Percentiles rank a stretch among this genome's conserved stretches.
These are phyloP conservation scores for Claviceps fusiformis DNA, from an alignment of 2,329 filamentous ascomycete genomes.

Conservation along the genomic window DNA sequence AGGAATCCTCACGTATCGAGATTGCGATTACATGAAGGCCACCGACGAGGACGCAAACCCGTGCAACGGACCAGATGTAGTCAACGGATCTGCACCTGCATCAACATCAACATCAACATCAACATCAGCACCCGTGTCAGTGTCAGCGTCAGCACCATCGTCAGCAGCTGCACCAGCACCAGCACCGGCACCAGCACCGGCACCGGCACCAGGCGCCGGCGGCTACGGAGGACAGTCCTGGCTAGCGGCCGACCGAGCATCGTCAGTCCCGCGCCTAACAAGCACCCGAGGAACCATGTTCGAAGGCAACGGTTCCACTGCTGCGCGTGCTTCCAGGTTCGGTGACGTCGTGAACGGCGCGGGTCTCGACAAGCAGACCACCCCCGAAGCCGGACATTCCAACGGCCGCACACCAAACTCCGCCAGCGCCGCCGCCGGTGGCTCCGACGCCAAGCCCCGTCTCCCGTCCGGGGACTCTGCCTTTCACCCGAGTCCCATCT, in stretches of 20 bases:
- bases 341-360: no score
- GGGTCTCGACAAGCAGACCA: constrained; percentile 31
- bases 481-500: constrained; percentile 38
- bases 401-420: constrained; percentile 24
- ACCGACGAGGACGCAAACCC: constrained; percentile 27
- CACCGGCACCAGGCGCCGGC: neutral
- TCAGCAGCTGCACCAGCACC: neutral
- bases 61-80: constrained; percentile 21
- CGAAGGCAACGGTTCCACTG: no score
- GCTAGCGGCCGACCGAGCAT: constrained; percentile 22
- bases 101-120: no score
- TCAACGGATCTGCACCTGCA: no score
- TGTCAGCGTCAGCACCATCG: neutral
- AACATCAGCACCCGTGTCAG: constrained; percentile 8
- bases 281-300: no score
- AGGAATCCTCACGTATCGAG: constrained; percentile 30
- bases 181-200: neutral
- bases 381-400: constrained; percentile 35
- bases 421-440: no score
- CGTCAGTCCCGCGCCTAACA: no score
- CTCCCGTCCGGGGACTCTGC: constrained; percentile 20
- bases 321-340: no score
- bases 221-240: constrained; percentile 17
- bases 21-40: constrained; percentile 29
- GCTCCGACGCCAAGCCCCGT: no score